These are phyloP conservation scores for Arthrinium phaeospermum DNA, from an alignment of 2,329 filamentous ascomycete species.

Conservation along the genomic window DNA sequence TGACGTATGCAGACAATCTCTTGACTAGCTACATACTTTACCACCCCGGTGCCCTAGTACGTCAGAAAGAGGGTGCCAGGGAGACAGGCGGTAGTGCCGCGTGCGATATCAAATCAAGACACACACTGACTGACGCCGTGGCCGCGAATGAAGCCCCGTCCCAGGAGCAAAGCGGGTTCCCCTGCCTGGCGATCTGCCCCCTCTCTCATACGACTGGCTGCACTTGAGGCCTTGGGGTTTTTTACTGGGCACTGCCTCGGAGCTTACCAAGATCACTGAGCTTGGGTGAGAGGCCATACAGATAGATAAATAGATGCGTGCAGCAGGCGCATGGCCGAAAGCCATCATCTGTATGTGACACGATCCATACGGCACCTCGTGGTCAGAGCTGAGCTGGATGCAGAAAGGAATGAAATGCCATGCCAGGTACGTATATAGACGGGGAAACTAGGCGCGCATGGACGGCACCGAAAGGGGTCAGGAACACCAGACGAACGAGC, in stretches of 20 bases:
- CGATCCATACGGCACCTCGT: conserved; percentile 1
- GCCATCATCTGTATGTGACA: conserved; percentile 6
- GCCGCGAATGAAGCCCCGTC: conserved; percentile 10
- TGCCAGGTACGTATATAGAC: conserved; percentile 15
- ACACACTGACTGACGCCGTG: neutral
- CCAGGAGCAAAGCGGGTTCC: conserved; percentile 5
- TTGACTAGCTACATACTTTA: neutral
- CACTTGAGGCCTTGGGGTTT: neutral
- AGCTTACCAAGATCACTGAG: conserved; percentile 10
- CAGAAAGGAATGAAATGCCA: conserved; percentile 6
- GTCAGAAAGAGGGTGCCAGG: neutral
- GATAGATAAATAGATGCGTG: neutral
- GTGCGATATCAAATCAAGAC: neutral
- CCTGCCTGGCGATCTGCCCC: neutral
- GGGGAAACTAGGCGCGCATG: conserved; percentile 2
- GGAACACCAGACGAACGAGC: conserved; percentile 8
- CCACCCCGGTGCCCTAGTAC: neutral
- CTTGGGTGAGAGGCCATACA: neutral
- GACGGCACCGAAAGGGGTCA: conserved; percentile 1
- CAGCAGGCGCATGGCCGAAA: neutral
- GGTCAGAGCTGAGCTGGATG: neutral
- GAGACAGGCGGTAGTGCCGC: neutral
- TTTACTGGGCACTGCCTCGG: neutral
- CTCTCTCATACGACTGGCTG: neutral
- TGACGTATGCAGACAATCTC: conserved; percentile 6